Evolutionary conservation across 495 filamentous ascomycete species (phyloP), one percentile per base, ranked within the genome.

Genomic region (Rostrohypoxylon terebratum): DNA sequence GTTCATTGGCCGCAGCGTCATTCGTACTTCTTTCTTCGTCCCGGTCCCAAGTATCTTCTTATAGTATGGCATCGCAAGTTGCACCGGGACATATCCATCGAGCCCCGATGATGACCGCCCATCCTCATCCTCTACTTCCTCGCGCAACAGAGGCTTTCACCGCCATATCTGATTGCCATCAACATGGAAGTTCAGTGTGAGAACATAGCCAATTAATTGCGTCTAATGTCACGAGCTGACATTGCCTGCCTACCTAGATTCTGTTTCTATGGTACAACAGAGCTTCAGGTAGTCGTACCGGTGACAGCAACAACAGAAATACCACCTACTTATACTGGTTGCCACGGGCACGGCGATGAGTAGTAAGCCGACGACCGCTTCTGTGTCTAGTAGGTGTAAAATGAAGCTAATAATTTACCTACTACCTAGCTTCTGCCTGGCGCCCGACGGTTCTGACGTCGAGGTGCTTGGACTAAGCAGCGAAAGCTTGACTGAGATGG

Each of bases 251-350:
- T 28, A 5, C 28, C 1, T 42, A 82, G 81, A 59, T 77, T 75
- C 60, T 88, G 86, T 53, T 75, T 83, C 21, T 68, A 77, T 25
- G 81, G 78, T 10, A 58, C 77, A 34, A 77, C 79, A 1, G 77
- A 82, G 20, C 82, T 84, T 68, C 78, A 84, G 42, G 74, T 84
- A 13, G 75, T 83, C 1, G 77, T 79, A 4, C 71, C 81, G n/a
- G 65, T 80, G 31, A 85, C 85, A 13, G 78, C 75, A 1, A 85
- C 84, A 0, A 78, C 78, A 16, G 81, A 82, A 25, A 64, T 84
- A 6, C 83, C 84, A 9, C 76, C 83, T 2, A 69, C 77, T 50
- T 89, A 87, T 63, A 85, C 84, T 0, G 85, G 78, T 4, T 90
- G 88, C 38, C 86, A 89, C 70, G 61, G 74, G 0, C 86, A 87